These are phyloP conservation scores for Penicillium sp. DNA, from an alignment of 2,329 filamentous ascomycete species.

Conservation along the genomic window DNA sequence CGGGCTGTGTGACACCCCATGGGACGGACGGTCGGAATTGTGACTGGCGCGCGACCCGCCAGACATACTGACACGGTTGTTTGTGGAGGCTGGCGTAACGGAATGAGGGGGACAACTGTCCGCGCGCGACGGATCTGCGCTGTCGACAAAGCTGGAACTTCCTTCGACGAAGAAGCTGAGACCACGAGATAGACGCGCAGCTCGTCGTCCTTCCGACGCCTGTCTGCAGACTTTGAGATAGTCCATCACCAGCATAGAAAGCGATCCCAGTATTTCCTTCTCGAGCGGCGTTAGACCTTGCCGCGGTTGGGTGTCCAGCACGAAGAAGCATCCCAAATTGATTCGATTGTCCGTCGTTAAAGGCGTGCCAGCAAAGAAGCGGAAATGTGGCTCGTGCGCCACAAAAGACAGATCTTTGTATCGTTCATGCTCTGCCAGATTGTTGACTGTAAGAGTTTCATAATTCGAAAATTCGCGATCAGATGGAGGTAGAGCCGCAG, in stretches of 20 bases:
- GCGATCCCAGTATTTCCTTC: constrained; percentile 50
- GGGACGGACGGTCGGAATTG: constrained; percentile 17
- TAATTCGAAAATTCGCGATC: constrained; percentile 18
- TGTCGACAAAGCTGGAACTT: constrained; percentile 38
- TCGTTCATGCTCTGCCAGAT: constrained; percentile 34
- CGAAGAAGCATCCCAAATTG: constrained; percentile 55
- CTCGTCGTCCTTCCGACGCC: constrained; percentile 48
- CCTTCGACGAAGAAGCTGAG: constrained; percentile 52
- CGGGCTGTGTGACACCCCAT: constrained; percentile 11
- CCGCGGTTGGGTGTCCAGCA: constrained; percentile 54
- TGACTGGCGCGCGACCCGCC: constrained; percentile 17
- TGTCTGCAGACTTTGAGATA: constrained; percentile 54
- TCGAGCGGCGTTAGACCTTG: constrained; percentile 37
- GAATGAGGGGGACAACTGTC: constrained; percentile 15
- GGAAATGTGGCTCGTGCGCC: constrained; percentile 27
- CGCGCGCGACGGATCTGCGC: constrained; percentile 18
- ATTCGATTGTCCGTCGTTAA: constrained; percentile 53
- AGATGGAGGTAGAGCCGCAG: constrained; percentile 27
- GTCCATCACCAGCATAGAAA: constrained; percentile 53
- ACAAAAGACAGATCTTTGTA: constrained; percentile 37
- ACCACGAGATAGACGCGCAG: constrained; percentile 50
- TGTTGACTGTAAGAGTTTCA: constrained; percentile 32
- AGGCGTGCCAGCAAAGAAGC: constrained; percentile 56
- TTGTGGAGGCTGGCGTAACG: constrained; percentile 17
- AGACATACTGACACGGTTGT: constrained; percentile 20